Conservation (phyloP, 768 basidiomycete genomes). For the Amanita jacksonii region DNA sequence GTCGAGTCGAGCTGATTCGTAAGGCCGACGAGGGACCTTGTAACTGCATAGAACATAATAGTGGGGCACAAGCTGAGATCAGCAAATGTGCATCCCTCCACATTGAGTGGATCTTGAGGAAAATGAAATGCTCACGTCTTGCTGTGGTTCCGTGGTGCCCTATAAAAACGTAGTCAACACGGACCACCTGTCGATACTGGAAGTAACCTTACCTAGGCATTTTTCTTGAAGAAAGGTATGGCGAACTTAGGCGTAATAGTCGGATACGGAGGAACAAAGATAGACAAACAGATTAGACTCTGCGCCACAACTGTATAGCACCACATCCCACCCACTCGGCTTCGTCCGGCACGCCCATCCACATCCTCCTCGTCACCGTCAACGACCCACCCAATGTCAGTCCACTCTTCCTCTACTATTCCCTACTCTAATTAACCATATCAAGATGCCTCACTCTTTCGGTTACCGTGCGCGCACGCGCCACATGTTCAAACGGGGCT, state of each 20-base stretch:
- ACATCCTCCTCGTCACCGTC: conserved; percentile 31
- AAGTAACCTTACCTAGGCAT: conserved; percentile 67
- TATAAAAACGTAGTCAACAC: conserved; percentile 23
- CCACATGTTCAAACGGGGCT: conserved; percentile 99
- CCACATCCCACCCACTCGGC: conserved; percentile 51
- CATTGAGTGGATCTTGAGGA: conserved; percentile 58
- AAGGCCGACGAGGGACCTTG: conserved; percentile 98
- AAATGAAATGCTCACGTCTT: conserved; percentile 75
- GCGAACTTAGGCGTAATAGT: conserved; percentile 15
- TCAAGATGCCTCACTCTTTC: conserved; percentile 98
- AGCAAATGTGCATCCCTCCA: conserved; percentile 55
- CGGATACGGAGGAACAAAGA: conserved; percentile 26
- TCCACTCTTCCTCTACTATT: conserved; percentile 12
- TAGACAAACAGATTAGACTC: conserved; percentile 28
- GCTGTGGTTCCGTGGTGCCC: conserved; percentile 87
- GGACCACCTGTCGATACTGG: conserved; percentile 5
- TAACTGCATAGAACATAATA: conserved; percentile 55
- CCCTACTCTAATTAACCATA: conserved; percentile 1
- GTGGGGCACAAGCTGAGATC: conserved; percentile 59
- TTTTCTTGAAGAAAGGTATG: conserved; percentile 55
- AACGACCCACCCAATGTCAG: conserved; percentile 45
- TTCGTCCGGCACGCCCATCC: conserved; percentile 30
- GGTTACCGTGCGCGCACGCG: conserved; percentile 99
- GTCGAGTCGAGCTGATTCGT: conserved; percentile 97
- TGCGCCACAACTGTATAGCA: conserved; percentile 57